These are phyloP conservation scores for Mortierella alpina DNA, from an alignment of 192 early-diverging fungal species.

Conservation along the genomic window DNA sequence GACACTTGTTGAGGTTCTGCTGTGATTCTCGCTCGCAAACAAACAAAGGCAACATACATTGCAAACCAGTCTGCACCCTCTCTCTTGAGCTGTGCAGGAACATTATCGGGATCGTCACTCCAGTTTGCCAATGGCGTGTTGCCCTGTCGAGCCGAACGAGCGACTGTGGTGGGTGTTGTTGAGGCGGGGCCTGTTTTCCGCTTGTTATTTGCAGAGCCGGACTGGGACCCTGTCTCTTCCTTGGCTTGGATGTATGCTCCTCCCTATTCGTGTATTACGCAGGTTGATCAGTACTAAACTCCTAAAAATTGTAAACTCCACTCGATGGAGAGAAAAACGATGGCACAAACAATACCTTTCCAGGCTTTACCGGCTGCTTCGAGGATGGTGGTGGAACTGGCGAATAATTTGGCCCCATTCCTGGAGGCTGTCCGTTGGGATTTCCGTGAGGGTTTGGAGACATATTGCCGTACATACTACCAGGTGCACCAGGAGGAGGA, in stretches of 20 bases:
- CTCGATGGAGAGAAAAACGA: background rate
- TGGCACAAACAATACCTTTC: slow-evolving; percentile 24
- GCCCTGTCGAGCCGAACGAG: slow-evolving; percentile 25
- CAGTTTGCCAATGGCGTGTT: slow-evolving; percentile 64
- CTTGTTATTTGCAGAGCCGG: slow-evolving; percentile 23
- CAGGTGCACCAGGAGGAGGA: slow-evolving; percentile 49
- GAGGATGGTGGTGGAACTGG: slow-evolving; percentile 35
- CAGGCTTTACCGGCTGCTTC: slow-evolving; percentile 35
- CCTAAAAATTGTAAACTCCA: too few species aligned
- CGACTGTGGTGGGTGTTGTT: slow-evolving; percentile 36
- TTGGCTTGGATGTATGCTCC: slow-evolving; percentile 37
- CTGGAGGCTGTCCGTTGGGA: slow-evolving; percentile 57
- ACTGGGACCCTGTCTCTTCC: slow-evolving; percentile 29
- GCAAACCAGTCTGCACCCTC: slow-evolving; percentile 92
- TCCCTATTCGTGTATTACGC: background rate
- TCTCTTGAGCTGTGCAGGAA: slow-evolving; percentile 77
- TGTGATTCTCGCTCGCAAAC: background rate
- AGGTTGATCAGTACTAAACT: too few species aligned
- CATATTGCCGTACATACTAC: slow-evolving; percentile 58
- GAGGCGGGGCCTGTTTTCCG: slow-evolving; percentile 32
- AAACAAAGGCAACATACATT: slow-evolving; percentile 60
- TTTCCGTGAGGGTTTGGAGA: slow-evolving; percentile 58
- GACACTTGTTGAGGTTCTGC: background rate
- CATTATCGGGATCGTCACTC: slow-evolving; percentile 79
- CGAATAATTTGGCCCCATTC: slow-evolving; percentile 56